These are phyloP conservation scores for Penicillium odoratum DNA, from an alignment of 495 filamentous ascomycete species.

Conservation along the genomic window DNA sequence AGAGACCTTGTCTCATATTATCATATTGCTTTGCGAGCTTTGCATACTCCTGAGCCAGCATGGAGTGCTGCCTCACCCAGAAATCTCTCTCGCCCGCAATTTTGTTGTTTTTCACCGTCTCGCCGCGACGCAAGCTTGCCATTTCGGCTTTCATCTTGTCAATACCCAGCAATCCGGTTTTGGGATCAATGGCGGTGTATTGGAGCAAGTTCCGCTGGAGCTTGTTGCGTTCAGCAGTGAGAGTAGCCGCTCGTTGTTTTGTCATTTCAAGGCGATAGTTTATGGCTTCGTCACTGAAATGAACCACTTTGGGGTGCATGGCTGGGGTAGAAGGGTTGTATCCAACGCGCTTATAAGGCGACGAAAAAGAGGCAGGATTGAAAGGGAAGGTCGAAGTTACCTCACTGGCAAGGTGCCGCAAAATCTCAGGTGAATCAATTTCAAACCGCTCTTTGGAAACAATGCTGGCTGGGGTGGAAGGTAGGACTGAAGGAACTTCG, in stretches of 20 bases:
- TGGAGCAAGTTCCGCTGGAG: constrained; percentile 11
- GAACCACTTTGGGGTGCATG: constrained; percentile 8
- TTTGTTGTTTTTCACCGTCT: constrained; percentile 5
- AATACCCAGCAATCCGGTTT: constrained; percentile 12
- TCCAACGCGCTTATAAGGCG: constrained; percentile 9
- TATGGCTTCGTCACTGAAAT: constrained; percentile 2
- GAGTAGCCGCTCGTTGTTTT: constrained; percentile 7
- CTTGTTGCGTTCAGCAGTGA: constrained; percentile 12
- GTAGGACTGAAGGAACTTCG: background rate
- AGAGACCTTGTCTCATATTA: too few relatives aligned
- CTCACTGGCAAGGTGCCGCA: background rate
- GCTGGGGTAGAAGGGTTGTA: constrained; percentile 12
- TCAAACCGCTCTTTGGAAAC: background rate
- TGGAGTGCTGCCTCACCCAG: constrained; percentile 4
- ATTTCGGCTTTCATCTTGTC: constrained; percentile 10
- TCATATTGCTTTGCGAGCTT: too few relatives aligned
- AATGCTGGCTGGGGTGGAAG: background rate
- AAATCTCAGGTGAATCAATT: background rate
- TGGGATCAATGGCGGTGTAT: constrained; percentile 10
- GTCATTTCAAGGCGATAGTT: constrained; percentile 3
- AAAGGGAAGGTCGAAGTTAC: background rate
- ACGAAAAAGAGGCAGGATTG: background rate
- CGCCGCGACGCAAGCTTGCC: constrained; percentile 3
- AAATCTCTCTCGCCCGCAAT: constrained; percentile 1
- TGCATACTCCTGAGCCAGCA: background rate